Evolutionary conservation across 2,329 filamentous ascomycete genomes (phyloP).

Genomic region (Volutella citrinella): DNA sequence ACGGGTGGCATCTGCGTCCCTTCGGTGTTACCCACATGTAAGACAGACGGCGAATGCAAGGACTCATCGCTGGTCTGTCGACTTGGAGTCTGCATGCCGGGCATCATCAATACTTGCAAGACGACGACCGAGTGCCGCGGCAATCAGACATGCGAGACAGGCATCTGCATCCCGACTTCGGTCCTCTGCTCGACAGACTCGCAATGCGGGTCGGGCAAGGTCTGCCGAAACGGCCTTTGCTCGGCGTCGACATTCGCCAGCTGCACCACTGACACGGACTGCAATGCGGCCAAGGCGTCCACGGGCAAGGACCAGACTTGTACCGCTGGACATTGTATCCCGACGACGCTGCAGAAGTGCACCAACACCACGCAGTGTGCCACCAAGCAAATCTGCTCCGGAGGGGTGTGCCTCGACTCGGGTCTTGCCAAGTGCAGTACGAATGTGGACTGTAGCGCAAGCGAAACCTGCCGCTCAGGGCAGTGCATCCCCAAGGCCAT

Average conservation of each 20-base stretch:
- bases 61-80: constrained; percentile 1
- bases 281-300: too few relatives aligned
- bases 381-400: constrained; percentile 5
- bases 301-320: constrained; percentile 1
- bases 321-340: constrained; percentile 4
- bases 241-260: neutral
- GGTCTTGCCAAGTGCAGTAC: constrained; percentile 3
- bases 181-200: neutral
- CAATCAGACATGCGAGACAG: constrained; percentile 2
- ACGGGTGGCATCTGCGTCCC: constrained; percentile 5
- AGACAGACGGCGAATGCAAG: neutral
- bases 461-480: constrained; percentile 3
- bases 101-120: neutral
- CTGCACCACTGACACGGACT: neutral
- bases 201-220: neutral
- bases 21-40: neutral
- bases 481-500: constrained; percentile 5
- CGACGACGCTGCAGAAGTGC: constrained; percentile 3
- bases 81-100: constrained; percentile 5
- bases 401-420: constrained; percentile 2
- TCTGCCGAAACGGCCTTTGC: neutral
- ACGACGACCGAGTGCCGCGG: constrained; percentile 1
- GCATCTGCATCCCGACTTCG: constrained; percentile 1
- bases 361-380: neutral
- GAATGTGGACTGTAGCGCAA: constrained; percentile 3